Evolutionary conservation across 139 green algal species (phyloP).

Genomic region (Tetradesmus lagerheimii): DNA sequence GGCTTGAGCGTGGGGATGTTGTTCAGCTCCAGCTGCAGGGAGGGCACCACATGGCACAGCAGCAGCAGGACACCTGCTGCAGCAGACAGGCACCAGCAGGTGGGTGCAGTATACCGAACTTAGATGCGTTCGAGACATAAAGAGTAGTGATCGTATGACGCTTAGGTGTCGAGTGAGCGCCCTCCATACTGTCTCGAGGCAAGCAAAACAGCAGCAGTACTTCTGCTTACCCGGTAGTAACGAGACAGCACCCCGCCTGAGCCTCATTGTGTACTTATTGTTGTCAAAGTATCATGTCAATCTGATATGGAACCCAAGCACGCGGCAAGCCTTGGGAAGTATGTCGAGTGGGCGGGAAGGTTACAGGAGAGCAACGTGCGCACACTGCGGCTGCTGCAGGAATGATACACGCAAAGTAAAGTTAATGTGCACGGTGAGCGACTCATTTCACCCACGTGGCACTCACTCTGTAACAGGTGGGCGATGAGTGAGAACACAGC

Average conservation of each 20-base stretch:
- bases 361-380: not conserved
- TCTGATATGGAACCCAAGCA: not conserved
- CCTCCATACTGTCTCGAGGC: not conserved
- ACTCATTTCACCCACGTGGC: not conserved
- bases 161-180: not conserved
- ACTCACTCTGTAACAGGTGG: not conserved
- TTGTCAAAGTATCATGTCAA: not conserved
- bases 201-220: constrained; percentile 6
- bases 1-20: constrained; percentile 17
- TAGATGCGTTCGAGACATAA: not conserved
- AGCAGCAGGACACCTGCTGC: constrained; percentile 29
- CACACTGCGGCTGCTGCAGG: not conserved
- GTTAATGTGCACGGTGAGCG: not conserved
- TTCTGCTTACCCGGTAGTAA: not conserved
- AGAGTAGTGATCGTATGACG: not conserved
- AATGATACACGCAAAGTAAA: not conserved
- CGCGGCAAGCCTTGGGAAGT: not conserved
- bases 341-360: not conserved
- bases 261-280: not conserved
- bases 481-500: not conserved
- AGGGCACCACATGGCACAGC: not conserved
- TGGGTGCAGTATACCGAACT: not conserved
- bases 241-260: not conserved
- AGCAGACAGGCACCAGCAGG: not conserved
- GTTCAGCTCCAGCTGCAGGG: not conserved